Conservation (phyloP, 1,284 basidiomycete genomes). For the Sparassis latifolia region DNA sequence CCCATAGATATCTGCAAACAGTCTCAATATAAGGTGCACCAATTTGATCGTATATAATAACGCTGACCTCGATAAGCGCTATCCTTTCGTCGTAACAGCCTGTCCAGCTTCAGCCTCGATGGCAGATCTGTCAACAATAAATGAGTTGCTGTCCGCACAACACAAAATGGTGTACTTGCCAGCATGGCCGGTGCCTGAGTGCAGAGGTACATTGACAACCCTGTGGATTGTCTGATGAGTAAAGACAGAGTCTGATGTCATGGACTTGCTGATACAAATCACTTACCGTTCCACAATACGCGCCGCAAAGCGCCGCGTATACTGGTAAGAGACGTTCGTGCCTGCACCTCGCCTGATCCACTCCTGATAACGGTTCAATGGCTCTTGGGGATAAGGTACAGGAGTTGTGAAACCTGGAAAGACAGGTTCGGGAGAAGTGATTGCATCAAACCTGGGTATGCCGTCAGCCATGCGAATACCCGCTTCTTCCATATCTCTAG, state of each 20-base stretch:
- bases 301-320: conserved; percentile 35
- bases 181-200: conserved; percentile 37
- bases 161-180: conserved; percentile 26
- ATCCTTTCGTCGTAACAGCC: not conserved
- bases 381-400: conserved; percentile 35
- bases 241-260: not conserved
- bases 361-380: conserved; percentile 52
- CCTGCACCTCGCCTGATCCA: conserved; percentile 36
- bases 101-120: conserved; percentile 18
- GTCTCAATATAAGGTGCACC: no score
- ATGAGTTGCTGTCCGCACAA: not conserved
- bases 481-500: conserved; percentile 26
- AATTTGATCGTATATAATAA: no score
- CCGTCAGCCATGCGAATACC: conserved; percentile 28
- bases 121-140: conserved; percentile 34
- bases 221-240: conserved; percentile 24
- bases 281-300: conserved; percentile 47
- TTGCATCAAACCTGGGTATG: conserved; percentile 39
- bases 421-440: not conserved
- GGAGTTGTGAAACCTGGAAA: conserved; percentile 43
- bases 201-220: conserved; percentile 44
- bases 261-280: not conserved
- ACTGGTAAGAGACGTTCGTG: conserved; percentile 38
- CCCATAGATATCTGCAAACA: conserved; percentile 41
- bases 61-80: no score